Evolutionary conservation across 306 rosid species (phyloP).

Genomic region (Lablab purpureus): DNA sequence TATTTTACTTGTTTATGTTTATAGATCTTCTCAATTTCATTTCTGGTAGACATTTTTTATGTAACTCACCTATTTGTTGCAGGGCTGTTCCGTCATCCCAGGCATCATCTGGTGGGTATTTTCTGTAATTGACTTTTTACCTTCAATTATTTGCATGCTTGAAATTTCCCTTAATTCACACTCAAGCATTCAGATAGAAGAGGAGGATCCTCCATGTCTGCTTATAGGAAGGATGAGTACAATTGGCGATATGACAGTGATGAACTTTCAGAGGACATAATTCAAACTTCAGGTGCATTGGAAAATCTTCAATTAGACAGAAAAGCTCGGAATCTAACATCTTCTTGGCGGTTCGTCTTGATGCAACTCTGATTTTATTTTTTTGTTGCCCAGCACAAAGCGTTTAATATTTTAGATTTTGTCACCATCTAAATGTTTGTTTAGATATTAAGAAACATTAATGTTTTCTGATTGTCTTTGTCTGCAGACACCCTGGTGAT

Average conservation of each 20-base stretch:
- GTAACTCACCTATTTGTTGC: slow-evolving; percentile 42
- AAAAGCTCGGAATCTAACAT: slow-evolving; percentile 95
- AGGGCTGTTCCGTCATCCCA: slow-evolving; percentile 89
- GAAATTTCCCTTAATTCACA: slow-evolving; percentile 55
- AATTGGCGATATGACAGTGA: slow-evolving; percentile 92
- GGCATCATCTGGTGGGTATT: slow-evolving; percentile 86
- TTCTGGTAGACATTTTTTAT: slow-evolving; percentile 38
- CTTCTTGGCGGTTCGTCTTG: slow-evolving; percentile 93
- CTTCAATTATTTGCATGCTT: slow-evolving; percentile 42
- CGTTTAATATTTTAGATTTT: slow-evolving; percentile 17
- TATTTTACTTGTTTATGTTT: background rate
- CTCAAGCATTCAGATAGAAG: slow-evolving; percentile 81
- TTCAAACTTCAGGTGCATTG: slow-evolving; percentile 85
- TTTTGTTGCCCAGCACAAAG: background rate
- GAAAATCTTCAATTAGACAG: slow-evolving; percentile 97
- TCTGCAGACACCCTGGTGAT: slow-evolving; percentile 86
- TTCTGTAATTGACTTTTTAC: slow-evolving; percentile 29
- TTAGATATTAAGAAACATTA: slow-evolving; percentile 28
- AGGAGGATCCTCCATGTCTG: slow-evolving; percentile 87
- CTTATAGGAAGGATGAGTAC: slow-evolving; percentile 92
- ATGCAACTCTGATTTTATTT: slow-evolving; percentile 22
- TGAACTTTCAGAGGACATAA: slow-evolving; percentile 83
- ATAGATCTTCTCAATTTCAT: slow-evolving; percentile 5
- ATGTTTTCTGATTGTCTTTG: slow-evolving; percentile 19
- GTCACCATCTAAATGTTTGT: background rate